Base-by-base conservation (phyloP, 345 rosid species). In the Geranium brycei region DNA sequence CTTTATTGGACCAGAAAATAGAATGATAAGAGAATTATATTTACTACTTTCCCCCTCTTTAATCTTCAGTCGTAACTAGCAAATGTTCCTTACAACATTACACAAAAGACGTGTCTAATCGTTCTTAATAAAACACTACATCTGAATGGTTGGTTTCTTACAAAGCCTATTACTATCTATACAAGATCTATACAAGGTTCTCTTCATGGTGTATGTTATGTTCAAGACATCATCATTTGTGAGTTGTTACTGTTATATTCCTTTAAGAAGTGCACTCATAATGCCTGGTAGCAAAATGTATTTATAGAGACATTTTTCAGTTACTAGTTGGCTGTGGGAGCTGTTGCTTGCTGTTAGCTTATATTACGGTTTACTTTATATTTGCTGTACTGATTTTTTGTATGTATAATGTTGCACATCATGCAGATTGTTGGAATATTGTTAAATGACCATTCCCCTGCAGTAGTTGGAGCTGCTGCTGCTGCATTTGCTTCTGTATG, bases 381-480 rank as follows among this genome's bases (percentile, higher is more conserved):
- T 66, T 59, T 32, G 35, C 41, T 62, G 57, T 18, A 18, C 3
- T 31, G 62, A 53, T 58, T 64, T 47, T 18, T 53, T 32, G 4
- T 59, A 63, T 38, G 57, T 19, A 40, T 4, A 11, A 19, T 58
- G 62, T 61, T 38, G 19, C 41, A 51, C 57, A 57, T 65, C 74
- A 60, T 83, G 83, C 95, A 93, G 99, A 78, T 83, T 68, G 81
- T 93, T 70, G 97, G 96, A 61, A 75, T 80, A 65, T 62, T 93
- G 79, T 79, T 93, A 65, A 82, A 74, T 77, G 99, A 90, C 66
- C 76, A 73, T 76, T 90, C 99, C 17, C 91, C 96, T 71, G 96
- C 82, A 59, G 99, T 93, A 17, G 91, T 93, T 71, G 99, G 99
- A 68, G 95, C 96, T 59, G 96, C 97, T 58, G 99, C 96, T 56